phyloP scores from a whole-genome alignment of 2,329 filamentous ascomycete species.

The Apiospora sp. region DNA sequence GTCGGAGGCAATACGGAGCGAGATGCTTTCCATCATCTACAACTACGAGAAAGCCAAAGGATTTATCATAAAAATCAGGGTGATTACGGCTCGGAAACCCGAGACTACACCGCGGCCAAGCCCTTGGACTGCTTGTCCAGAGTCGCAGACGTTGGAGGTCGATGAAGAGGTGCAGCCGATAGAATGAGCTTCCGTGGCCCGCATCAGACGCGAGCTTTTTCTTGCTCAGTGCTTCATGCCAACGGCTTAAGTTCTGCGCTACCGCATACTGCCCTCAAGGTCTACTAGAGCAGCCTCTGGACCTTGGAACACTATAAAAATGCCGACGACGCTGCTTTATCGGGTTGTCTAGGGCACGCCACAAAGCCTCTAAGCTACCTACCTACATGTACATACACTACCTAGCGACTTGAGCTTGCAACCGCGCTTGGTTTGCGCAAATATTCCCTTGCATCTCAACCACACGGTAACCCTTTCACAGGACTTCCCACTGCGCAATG shows the following conservation, averaged over 20 bases:
- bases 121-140: neutral
- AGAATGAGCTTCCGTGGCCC: neutral
- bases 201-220: neutral
- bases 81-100: conserved; percentile 61
- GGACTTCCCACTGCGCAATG: neutral
- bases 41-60: conserved; percentile 51
- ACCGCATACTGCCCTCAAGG: neutral
- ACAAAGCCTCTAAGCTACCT: neutral
- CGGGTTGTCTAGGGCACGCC: neutral
- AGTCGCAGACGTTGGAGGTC: conserved; percentile 1
- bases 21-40: conserved; percentile 49
- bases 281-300: no score
- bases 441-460: neutral
- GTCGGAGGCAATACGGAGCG: conserved; percentile 50
- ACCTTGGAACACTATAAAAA: neutral
- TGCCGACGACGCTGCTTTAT: neutral
- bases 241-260: neutral
- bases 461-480: neutral
- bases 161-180: neutral
- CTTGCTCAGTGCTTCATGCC: neutral
- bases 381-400: neutral
- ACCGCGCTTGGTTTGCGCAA: neutral
- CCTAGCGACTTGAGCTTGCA: neutral
- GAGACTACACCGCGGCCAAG: conserved; percentile 13
- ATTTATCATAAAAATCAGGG: conserved; percentile 56